Percentiles rank a stretch among this genome's conserved stretches.
Evolutionary conservation across 2,329 filamentous ascomycete genomes (phyloP).

Genomic region (Coniella lustricola): DNA sequence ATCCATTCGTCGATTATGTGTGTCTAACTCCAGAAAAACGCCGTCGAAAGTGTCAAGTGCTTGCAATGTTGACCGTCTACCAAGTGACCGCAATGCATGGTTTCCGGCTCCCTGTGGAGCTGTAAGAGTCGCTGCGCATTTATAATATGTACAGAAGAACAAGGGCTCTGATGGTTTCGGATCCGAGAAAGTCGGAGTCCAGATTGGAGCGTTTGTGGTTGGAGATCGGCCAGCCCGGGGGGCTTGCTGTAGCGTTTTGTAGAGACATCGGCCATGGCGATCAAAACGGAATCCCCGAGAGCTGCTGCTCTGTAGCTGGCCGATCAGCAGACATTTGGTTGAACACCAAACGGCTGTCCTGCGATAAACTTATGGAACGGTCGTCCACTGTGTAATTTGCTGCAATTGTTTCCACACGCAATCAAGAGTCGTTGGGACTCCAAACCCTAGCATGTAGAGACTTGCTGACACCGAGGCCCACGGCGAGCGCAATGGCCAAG

Average conservation of each 20-base stretch:
- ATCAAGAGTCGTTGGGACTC: conserved; percentile 30
- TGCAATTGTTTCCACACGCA: not conserved
- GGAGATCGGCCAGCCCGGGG: not conserved
- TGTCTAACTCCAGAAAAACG: not conserved
- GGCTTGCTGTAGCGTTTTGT: not conserved
- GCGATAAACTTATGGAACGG: too few species aligned
- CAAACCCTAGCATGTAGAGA: conserved; percentile 53
- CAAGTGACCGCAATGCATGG: not conserved
- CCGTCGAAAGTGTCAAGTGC: not conserved
- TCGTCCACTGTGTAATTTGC: too few species aligned
- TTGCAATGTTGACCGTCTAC: not conserved
- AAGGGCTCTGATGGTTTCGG: conserved; percentile 7
- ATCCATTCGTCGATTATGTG: conserved; percentile 2
- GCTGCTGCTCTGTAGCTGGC: not conserved
- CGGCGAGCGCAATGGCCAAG: conserved; percentile 45
- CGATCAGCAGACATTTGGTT: not conserved
- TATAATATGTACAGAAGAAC: conserved; percentile 11
- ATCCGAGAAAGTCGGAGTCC: not conserved
- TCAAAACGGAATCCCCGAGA: not conserved
- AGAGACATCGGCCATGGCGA: not conserved
- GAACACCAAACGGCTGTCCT: too few species aligned
- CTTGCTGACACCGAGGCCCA: conserved; percentile 57
- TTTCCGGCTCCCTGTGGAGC: not conserved
- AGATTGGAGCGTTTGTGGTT: not conserved
- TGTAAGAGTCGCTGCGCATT: not conserved